Evolutionary conservation across 2,329 filamentous ascomycete genomes (phyloP).

Genomic region (Fusarium lyarnte): DNA sequence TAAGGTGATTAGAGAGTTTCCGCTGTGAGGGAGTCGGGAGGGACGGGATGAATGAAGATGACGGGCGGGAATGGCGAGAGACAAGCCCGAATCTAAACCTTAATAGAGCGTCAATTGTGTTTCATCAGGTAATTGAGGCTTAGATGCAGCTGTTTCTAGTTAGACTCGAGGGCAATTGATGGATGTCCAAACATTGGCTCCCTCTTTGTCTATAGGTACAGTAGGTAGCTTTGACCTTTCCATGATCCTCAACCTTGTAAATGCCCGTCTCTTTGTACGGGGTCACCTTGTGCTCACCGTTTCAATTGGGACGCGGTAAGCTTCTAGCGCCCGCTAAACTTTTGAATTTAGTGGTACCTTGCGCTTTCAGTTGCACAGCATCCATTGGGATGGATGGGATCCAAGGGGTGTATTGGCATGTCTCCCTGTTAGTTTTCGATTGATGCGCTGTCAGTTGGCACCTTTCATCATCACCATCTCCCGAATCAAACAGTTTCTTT

Average conservation of each 20-base stretch:
- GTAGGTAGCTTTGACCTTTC: conserved; percentile 1
- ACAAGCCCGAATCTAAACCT: background rate
- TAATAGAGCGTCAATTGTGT: background rate
- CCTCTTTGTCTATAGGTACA: conserved; percentile 7
- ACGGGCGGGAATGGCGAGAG: conserved; percentile 13
- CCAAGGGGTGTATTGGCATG: background rate
- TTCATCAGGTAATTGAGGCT: background rate
- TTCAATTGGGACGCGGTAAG: conserved; percentile 22
- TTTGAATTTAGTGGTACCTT: conserved; percentile 1
- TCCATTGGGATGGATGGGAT: background rate
- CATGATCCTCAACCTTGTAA: conserved; percentile 18
- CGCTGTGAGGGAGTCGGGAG: background rate
- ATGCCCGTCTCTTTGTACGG: background rate
- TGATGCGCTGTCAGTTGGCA: conserved; percentile 30
- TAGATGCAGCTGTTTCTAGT: background rate
- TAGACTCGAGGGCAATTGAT: background rate
- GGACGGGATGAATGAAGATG: conserved; percentile 6
- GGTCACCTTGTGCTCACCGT: conserved; percentile 17
- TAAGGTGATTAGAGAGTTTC: conserved; percentile 20
- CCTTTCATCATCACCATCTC: background rate
- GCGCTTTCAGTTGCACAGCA: conserved; percentile 2
- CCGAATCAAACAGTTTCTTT: background rate
- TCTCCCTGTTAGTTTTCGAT: background rate
- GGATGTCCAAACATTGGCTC: conserved; percentile 7
- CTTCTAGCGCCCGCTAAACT: conserved; percentile 18